Base-by-base conservation (phyloP, 2,329 filamentous ascomycete species). In the Sporothrix luriei region DNA sequence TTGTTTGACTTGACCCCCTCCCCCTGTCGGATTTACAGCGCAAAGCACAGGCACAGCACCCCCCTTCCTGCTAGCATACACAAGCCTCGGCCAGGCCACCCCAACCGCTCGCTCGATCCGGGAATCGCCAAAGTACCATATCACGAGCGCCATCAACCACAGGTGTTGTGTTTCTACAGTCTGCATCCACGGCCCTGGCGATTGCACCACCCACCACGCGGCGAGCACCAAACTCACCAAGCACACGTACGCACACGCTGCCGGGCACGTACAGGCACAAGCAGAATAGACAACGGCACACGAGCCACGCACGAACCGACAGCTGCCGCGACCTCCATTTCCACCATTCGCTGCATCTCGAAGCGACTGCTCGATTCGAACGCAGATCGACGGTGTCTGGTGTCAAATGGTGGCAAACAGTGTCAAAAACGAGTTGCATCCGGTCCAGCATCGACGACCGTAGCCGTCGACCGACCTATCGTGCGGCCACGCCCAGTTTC, bases 51-150 rank as follows among this genome's bases (percentile, higher is more conserved):
- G 24, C 55, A 51, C 6, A 13, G 59, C 59, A 51, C 24, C 62
- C 43, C 55, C 19, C 33, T 61, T 19, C 61, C 61, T 29, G 6
- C 9, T 26, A 66, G 62, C 62, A 19, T 21, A n/a, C 61, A 62
- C 33, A n/a, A 43, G 40, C 61, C 61, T 64, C 46, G 43, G 29
- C 61, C 61, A 49, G 43, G 29, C 61, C 61, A 49, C 61, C 61
- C 21, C n/a, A 61, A 33, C 55, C 55, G 55, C 55, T 55, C 33
- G 49, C 64, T 54, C 49, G 33, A 66, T 66, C 49, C 49, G 29
- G 64, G 64, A 66, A 66, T 66, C 64, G 64, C 64, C 64, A 66
- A 49, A n/a, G n/a, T n/a, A 51, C 57, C 57, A 64, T 64, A 55
- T 52, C 48, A 40, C 67, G 54, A 61, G 46, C 33, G 24, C 57